Percentiles rank a stretch among this genome's conserved stretches.
These are phyloP conservation scores for Schizosaccharomyces pombe DNA, from an alignment of 805 yeast genomes.

Conservation along the genomic window DNA sequence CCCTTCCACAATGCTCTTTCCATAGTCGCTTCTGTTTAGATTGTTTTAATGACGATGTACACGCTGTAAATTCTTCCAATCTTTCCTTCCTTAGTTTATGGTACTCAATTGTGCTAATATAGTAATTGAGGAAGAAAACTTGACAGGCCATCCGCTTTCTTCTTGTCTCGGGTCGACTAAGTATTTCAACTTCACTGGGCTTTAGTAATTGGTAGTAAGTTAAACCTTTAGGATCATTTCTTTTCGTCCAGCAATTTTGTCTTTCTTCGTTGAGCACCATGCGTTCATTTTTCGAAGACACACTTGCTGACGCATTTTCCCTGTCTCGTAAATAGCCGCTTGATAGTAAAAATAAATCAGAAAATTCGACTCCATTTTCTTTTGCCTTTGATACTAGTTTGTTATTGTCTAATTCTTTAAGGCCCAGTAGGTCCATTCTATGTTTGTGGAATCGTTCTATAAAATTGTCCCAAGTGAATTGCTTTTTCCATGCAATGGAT, in stretches of 20 bases:
- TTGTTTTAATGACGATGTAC: not conserved
- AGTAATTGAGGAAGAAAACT: not conserved
- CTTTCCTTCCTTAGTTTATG: not conserved
- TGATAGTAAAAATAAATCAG: too few relatives aligned
- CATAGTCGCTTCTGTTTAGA: not conserved
- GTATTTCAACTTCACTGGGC: not conserved
- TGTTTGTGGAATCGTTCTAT: too few relatives aligned
- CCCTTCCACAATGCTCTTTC: slow-evolving; percentile 55
- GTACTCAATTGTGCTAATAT: not conserved
- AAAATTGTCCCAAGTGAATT: too few relatives aligned
- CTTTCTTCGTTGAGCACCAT: too few relatives aligned
- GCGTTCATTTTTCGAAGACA: too few relatives aligned
- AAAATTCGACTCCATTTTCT: too few relatives aligned
- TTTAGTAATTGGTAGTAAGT: not conserved
- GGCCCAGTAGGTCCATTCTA: too few relatives aligned
- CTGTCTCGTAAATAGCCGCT: too few relatives aligned
- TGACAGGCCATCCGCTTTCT: not conserved
- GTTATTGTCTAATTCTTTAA: too few relatives aligned
- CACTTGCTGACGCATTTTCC: too few relatives aligned
- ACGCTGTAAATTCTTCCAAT: not conserved
- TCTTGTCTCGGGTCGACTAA: not conserved
- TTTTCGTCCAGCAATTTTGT: not conserved
- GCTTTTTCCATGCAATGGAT: too few relatives aligned
- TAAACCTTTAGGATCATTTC: not conserved
- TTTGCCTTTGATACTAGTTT: too few relatives aligned